Evolutionary conservation across 768 basidiomycete species (phyloP).

Genomic region (Phylloporus rhodoxanthus): DNA sequence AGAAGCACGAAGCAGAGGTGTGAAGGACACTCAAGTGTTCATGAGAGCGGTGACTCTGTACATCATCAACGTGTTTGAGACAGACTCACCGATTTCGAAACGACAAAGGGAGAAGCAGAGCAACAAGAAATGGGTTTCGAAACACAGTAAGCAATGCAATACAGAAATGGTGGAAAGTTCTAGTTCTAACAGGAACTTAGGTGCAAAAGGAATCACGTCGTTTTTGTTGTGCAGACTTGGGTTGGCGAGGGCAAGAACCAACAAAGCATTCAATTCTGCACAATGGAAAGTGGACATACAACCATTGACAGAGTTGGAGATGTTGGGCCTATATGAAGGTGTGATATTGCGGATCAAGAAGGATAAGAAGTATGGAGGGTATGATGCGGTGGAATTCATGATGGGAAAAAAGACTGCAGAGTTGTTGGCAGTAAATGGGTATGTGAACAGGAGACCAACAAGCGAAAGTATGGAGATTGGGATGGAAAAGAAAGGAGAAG

Average conservation of each 20-base stretch:
- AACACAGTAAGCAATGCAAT: neutral
- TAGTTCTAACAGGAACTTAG: neutral
- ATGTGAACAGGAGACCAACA: no score
- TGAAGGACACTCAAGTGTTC: no score
- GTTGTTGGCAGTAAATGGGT: no score
- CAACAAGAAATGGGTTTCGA: neutral
- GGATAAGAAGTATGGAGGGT: neutral
- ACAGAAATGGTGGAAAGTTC: no score
- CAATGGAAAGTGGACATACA: neutral
- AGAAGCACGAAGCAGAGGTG: no score
- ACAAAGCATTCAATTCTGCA: neutral
- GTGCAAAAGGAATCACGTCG: neutral
- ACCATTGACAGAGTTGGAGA: neutral
- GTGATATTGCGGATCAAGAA: neutral
- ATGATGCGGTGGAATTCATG: neutral
- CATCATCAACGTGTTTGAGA: no score
- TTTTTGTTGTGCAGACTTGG: neutral
- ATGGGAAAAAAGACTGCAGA: no score
- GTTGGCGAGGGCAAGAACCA: neutral
- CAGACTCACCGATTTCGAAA: no score
- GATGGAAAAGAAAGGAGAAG: no score
- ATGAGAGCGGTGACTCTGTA: no score
- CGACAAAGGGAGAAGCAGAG: no score
- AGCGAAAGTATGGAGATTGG: no score
- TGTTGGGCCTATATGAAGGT: neutral